Evolutionary conservation across 192 early-diverging fungal species (phyloP).

Genomic region (Pilobolus umbonatus): DNA sequence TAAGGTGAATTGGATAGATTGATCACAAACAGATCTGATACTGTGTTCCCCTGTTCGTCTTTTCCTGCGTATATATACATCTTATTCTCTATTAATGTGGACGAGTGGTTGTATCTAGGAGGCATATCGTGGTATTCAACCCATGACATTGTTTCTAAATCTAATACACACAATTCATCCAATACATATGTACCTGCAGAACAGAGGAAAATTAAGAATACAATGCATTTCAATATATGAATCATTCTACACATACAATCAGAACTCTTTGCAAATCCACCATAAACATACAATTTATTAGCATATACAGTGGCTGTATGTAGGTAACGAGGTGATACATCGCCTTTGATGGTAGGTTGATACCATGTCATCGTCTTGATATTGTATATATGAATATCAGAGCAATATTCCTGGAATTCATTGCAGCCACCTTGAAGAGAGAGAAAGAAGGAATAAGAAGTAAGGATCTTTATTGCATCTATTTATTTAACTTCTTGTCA

Average conservation of each 20-base stretch:
- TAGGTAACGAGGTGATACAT: constrained; percentile 42
- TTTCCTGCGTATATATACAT: constrained; percentile 61
- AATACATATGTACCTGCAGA: constrained; percentile 45
- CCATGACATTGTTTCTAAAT: constrained; percentile 55
- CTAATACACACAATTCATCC: constrained; percentile 51
- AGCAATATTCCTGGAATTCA: constrained; percentile 46
- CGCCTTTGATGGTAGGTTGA: constrained; percentile 45
- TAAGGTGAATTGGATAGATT: constrained; percentile 40
- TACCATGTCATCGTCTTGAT: constrained; percentile 48
- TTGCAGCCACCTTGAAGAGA: constrained; percentile 42
- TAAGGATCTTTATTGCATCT: not conserved
- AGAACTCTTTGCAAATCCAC: constrained; percentile 51
- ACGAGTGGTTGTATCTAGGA: constrained; percentile 51
- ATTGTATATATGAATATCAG: constrained; percentile 57
- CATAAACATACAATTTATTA: constrained; percentile 56
- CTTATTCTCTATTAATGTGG: constrained; percentile 45
- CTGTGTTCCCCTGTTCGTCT: constrained; percentile 44
- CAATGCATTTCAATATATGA: not conserved
- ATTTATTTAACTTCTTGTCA: not conserved
- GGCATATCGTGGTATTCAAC: constrained; percentile 39
- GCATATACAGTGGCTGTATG: constrained; percentile 57
- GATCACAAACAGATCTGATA: constrained; percentile 49
- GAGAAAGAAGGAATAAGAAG: not conserved
- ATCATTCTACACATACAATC: constrained; percentile 38
- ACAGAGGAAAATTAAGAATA: not conserved